Evolutionary conservation across 345 rosid genomes (phyloP), one percentile per base, ranked within the genome.

Genomic region (Trapa bicornis): DNA sequence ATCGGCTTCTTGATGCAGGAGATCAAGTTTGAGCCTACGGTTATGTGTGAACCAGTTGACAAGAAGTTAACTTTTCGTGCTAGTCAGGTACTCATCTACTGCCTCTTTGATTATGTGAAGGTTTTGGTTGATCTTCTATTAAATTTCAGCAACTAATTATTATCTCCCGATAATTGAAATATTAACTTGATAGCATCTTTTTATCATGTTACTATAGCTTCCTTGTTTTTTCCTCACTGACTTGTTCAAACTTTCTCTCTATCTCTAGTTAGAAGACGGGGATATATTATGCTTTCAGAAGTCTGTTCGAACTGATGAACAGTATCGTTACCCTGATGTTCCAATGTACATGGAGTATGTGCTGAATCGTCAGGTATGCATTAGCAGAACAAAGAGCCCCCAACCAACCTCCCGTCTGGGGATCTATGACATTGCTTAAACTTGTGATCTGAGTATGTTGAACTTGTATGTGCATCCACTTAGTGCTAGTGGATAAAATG

Each of bases 11-110:
- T 15, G 70, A 47, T 75, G 56, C 88, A 93, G 98, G 98, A 93
- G 80, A 90, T 93, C 78, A 87, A 90, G 75, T 93, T 88, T 73
- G 98, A 90, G 73, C 97, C 97, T 43, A 70, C 66, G 73, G 92
- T 93, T 63, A 85, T 93, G 97, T 90, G 96, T 71, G 98, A 90
- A 68, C 84, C 72, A 52, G 81, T 93, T 71, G 94, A 90, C 75
- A 85, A 86, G 85, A 86, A 78, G 72, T 48, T 66, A 50, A 75
- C 98, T 62, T 90, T 90, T 79, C 85, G 80, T 53, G 65, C 65
- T 64, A 83, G 89, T 74, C 98, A 90, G 92, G 98, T 93, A 76
- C 56, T 58, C n/a, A 43, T 68, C 42, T 70, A 47, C 67, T 65
- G 65, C 11, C 48, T 45, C 48, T 45, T 6, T 45, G 48, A 11